These are phyloP conservation scores for Solanum ahanhuiri DNA, from an alignment of 257 asterid genomes.

Conservation along the genomic window DNA sequence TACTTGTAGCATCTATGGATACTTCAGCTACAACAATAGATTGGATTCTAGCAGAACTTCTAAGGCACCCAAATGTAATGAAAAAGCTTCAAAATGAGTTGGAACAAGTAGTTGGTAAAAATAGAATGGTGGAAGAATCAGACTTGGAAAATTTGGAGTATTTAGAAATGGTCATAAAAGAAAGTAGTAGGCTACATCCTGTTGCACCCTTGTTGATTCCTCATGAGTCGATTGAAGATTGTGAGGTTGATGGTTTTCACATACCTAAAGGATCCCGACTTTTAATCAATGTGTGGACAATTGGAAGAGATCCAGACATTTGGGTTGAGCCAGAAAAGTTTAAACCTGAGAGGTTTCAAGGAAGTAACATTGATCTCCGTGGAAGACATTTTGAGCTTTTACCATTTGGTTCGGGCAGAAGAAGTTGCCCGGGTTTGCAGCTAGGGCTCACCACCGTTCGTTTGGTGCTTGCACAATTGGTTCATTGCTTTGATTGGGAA, in stretches of 20 bases:
- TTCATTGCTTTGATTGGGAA: slow-evolving; percentile 11
- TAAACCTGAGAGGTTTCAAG: slow-evolving; percentile 8
- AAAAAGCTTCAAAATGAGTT: slow-evolving; percentile 11
- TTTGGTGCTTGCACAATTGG: neutral
- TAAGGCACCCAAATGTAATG: slow-evolving; percentile 3
- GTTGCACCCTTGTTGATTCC: slow-evolving; percentile 15
- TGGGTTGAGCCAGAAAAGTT: slow-evolving; percentile 13
- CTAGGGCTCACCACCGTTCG: neutral
- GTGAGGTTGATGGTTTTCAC: slow-evolving; percentile 12
- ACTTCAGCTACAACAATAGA: slow-evolving; percentile 9
- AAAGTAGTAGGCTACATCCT: slow-evolving; percentile 16
- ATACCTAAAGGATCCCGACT: slow-evolving; percentile 3
- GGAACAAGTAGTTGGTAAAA: slow-evolving; percentile 6
- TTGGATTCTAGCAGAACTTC: slow-evolving; percentile 10
- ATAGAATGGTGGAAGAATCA: slow-evolving; percentile 7
- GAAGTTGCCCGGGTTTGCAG: slow-evolving; percentile 2
- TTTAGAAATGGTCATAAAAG: slow-evolving; percentile 17
- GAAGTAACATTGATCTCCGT: neutral
- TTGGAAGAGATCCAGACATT: slow-evolving; percentile 4
- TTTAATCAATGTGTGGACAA: slow-evolving; percentile 4
- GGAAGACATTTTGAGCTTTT: slow-evolving; percentile 9
- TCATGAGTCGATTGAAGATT: slow-evolving; percentile 11
- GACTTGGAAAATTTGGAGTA: slow-evolving; percentile 3
- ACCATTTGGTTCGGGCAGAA: slow-evolving; percentile 15
- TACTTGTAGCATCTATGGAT: slow-evolving; percentile 11